Evolutionary conservation across 768 basidiomycete genomes (phyloP).

Genomic region (Tephrocybe sp.): DNA sequence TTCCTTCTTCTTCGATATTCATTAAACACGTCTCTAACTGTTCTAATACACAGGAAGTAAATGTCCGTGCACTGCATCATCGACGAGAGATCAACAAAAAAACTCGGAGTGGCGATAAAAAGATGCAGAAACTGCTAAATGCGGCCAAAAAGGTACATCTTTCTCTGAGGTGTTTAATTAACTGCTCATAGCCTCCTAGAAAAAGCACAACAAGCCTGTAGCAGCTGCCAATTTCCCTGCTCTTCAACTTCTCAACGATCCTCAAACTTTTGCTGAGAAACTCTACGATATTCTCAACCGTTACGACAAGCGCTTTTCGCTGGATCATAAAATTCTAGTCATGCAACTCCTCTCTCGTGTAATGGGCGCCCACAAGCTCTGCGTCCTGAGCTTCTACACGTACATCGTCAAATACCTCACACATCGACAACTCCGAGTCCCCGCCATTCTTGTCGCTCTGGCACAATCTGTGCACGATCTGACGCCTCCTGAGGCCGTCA

Average conservation of each 20-base stretch:
- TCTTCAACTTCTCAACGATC: slow-evolving; percentile 89
- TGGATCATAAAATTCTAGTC: slow-evolving; percentile 95
- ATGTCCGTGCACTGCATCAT: slow-evolving; percentile 78
- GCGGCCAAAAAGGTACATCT: slow-evolving; percentile 66
- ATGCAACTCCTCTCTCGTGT: slow-evolving; percentile 97
- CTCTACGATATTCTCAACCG: slow-evolving; percentile 81
- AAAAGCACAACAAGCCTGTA: slow-evolving; percentile 30
- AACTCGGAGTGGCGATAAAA: slow-evolving; percentile 79
- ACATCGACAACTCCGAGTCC: slow-evolving; percentile 89
- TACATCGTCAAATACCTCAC: slow-evolving; percentile 94
- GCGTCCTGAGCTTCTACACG: slow-evolving; percentile 92
- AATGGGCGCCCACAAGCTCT: slow-evolving; percentile 91
- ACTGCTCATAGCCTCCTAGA: slow-evolving; percentile 25
- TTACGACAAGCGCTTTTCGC: slow-evolving; percentile 92
- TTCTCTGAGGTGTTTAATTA: neutral
- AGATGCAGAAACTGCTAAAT: slow-evolving; percentile 72
- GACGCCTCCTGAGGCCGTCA: slow-evolving; percentile 90
- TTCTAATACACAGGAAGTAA: slow-evolving; percentile 45
- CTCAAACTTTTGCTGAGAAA: slow-evolving; percentile 94
- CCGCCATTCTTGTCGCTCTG: slow-evolving; percentile 89
- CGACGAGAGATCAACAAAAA: slow-evolving; percentile 94
- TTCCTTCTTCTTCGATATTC: neutral
- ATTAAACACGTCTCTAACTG: neutral
- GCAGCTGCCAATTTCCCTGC: slow-evolving; percentile 81
- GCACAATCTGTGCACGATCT: slow-evolving; percentile 95